Base-by-base conservation (phyloP, 306 rosid genomes). In the Vicia sativa region DNA sequence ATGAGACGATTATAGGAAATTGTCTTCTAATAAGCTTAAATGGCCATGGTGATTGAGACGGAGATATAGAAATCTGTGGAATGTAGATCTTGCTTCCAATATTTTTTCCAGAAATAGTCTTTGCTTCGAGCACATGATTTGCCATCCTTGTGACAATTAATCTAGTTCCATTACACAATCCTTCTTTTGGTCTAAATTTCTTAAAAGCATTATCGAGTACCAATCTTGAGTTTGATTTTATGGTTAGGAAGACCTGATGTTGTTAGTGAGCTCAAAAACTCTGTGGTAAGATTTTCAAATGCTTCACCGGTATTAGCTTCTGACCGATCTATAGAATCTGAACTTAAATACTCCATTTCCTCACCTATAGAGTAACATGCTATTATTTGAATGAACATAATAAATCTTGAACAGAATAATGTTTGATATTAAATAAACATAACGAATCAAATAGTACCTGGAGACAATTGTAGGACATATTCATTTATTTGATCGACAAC, bases 171-270 rank as follows among this genome's bases (percentile, higher is more conserved):
- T 62, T 62, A 26, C 50, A 62, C 15, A 62, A 25, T 39, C 50
- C 67, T 19, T 62, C 50, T 5, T 39, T 6, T 62, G 50, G 35
- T 62, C 67, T 62, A 62, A 38, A 62, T 62, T 62, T 39, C 67
- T 62, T 18, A 62, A 62, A 4, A 62, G 16, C 67, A 62, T 62
- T 62, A 62, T 62, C 0, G 67, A 39, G 50, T 16, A 38, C 50
- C 67, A 62, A 62, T 49, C 35, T 39, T 61, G 45, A 62, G 50
- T 62, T 62, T 62, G 50, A 62, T 62, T n/a, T 19, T 62, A 41
- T 39, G 50, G 23, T 12, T 39, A 18, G 67, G 50, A 62, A 62
- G 50, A 21, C 67, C 50, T 1, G 67, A 12, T 3, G 67, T 34
- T 62, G 18, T 62, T n/a, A 62, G 29, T 39, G 50, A 11, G 49